Evolutionary conservation across 352 stramenopile species (phyloP).

Genomic region (Phytophthora cactorum): DNA sequence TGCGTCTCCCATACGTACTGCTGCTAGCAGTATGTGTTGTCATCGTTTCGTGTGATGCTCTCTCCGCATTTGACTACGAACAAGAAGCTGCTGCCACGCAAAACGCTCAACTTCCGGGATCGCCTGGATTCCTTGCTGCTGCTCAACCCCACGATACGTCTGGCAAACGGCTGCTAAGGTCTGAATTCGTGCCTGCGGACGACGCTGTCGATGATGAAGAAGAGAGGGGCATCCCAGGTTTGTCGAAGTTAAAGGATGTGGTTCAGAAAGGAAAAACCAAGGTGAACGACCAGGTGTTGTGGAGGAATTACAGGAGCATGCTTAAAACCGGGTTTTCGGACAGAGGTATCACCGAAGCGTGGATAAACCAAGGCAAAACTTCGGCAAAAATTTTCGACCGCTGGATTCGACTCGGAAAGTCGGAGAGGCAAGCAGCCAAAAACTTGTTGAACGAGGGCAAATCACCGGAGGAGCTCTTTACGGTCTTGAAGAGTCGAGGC

Average conservation of each 20-base stretch:
- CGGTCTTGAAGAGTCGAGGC: no score
- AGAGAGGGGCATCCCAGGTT: background rate
- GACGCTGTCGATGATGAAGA: background rate
- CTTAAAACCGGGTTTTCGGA: background rate
- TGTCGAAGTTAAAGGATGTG: background rate
- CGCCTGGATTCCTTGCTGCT: no score
- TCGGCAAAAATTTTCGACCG: background rate
- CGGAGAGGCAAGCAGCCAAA: background rate
- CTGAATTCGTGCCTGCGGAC: background rate
- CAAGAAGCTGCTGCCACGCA: no score
- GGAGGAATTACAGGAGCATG: background rate
- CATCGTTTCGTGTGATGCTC: no score
- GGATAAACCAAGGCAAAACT: background rate
- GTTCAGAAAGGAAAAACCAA: background rate
- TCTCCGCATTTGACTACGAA: no score
- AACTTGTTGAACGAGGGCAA: background rate
- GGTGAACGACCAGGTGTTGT: background rate
- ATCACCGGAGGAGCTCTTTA: background rate
- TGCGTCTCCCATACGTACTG: no score
- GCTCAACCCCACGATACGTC: background rate
- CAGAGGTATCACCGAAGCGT: background rate
- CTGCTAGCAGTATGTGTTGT: no score
- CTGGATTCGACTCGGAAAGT: background rate
- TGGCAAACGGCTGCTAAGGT: background rate
- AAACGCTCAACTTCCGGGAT: no score